Evolutionary conservation across 2,329 filamentous ascomycete species (phyloP).

Genomic region (Blastomyces silverae): DNA sequence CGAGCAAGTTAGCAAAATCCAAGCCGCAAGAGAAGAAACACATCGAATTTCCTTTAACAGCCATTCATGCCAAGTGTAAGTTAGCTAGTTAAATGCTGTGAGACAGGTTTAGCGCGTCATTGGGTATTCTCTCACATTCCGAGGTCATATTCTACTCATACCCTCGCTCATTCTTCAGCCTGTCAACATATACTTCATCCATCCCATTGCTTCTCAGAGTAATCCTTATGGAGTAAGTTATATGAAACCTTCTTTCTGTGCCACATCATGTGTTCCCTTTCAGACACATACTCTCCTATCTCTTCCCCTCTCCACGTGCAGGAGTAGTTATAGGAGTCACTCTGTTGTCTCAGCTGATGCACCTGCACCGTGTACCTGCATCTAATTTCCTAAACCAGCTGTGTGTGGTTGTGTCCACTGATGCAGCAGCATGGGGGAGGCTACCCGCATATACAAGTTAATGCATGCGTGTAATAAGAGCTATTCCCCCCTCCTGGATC

Average conservation of each 20-base stretch:
- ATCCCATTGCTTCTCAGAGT: not conserved
- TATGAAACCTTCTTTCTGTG: not conserved
- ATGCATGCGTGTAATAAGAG: not conserved
- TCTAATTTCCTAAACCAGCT: not conserved
- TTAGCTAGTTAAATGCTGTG: too few species aligned
- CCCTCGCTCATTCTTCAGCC: too few species aligned
- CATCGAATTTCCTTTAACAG: too few species aligned
- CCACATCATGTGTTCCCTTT: not conserved
- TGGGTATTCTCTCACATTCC: too few species aligned
- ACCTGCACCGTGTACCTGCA: not conserved
- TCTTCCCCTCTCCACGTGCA: not conserved
- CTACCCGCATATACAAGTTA: not conserved
- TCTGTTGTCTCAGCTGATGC: not conserved
- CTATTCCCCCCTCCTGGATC: not conserved
- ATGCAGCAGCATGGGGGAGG: not conserved
- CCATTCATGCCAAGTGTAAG: too few species aligned
- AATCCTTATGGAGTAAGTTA: too few species aligned
- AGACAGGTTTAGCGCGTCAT: too few species aligned
- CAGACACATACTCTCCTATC: not conserved
- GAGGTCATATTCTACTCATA: too few species aligned
- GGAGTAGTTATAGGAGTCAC: not conserved
- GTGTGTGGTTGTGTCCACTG: not conserved
- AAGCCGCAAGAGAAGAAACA: too few species aligned
- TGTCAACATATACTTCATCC: too few species aligned
- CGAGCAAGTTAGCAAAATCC: too few species aligned